Conservation (phyloP, 2,329 filamentous ascomycete genomes). For the Aspergillus transmontanensis region DNA sequence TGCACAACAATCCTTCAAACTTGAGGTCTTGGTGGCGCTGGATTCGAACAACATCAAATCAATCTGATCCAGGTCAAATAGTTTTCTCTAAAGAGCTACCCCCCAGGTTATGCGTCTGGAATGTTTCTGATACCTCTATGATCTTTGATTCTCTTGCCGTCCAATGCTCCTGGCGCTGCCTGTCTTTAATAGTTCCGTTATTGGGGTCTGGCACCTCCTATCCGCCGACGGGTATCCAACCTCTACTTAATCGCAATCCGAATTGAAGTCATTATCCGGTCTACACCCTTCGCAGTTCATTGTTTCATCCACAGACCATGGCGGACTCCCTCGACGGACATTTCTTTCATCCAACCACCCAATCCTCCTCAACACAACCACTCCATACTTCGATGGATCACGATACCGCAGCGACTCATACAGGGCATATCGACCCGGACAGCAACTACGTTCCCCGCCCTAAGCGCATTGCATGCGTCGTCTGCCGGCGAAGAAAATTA, state of each 20-base stretch:
- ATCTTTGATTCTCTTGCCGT: background rate
- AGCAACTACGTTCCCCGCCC: conserved; percentile 69
- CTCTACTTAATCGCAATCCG: background rate
- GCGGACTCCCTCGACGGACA: conserved; percentile 62
- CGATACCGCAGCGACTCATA: conserved; percentile 30
- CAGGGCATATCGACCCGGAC: conserved; percentile 45
- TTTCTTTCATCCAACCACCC: conserved; percentile 42
- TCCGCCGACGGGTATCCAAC: conserved; percentile 1
- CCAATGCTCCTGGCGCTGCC: background rate
- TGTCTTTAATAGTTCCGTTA: conserved; percentile 4
- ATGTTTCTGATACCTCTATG: background rate
- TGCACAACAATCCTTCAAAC: background rate
- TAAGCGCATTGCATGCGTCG: conserved; percentile 94
- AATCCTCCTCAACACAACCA: conserved; percentile 33
- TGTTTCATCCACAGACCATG: conserved; percentile 15
- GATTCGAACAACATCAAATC: background rate
- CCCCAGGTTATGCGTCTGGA: background rate
- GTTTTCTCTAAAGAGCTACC: background rate
- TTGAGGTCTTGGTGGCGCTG: background rate
- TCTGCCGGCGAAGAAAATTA: conserved; percentile 90
- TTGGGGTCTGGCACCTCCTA: conserved; percentile 16
- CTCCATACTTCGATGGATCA: conserved; percentile 16
- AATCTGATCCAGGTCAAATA: background rate
- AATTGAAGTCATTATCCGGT: background rate
- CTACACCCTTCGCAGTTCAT: background rate